Base-by-base conservation (phyloP, 306 rosid species). In the Prinsepia uniflora region DNA sequence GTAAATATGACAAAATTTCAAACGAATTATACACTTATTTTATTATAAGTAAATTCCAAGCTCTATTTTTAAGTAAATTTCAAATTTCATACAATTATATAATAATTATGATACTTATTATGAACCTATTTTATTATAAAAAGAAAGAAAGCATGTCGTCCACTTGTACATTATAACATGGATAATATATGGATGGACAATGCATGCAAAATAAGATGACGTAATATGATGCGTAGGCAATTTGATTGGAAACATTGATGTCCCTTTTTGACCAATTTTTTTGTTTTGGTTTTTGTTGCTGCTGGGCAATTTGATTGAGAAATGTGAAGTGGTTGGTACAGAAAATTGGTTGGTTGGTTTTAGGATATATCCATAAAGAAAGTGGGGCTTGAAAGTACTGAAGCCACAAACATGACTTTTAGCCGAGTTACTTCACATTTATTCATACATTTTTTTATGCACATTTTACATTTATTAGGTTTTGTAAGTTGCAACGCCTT, bases 291-390 rank as follows among this genome's bases (percentile, higher is more conserved):
- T 43, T 17, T 13, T 36, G 39, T 56, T 1, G 9, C 22, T 56
- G 54, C 39, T 22, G 44, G 24, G 30, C 65, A 70, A 57, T 45
- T 22, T 44, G 75, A 61, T 48, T 22, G 45, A 63, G 74, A 75
- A 56, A 2, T 48, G 3, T 50, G 24, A 68, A 60, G 1, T 43
- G n/a, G n/a, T 22, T 39, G 20, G 30, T 47, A 0, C 47, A 40
- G 49, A 12, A 15, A 47, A 5, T 48, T 20, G 6, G 19, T 71
- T 45, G 6, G 43, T 22, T 70, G 34, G 44, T 17, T 71, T 59
- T 34, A 41, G 24, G 43, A 40, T 55, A 30, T 70, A 34, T 24
- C 10, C 53, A 70, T 56, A 42, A 53, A 52, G 18, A 18, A 6
- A 20, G 13, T 24, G 22, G 68, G 14, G 70, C 70, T 65, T 65